These are phyloP conservation scores for Penicillium waksmanii DNA, from an alignment of 495 filamentous ascomycete species.

Conservation along the genomic window DNA sequence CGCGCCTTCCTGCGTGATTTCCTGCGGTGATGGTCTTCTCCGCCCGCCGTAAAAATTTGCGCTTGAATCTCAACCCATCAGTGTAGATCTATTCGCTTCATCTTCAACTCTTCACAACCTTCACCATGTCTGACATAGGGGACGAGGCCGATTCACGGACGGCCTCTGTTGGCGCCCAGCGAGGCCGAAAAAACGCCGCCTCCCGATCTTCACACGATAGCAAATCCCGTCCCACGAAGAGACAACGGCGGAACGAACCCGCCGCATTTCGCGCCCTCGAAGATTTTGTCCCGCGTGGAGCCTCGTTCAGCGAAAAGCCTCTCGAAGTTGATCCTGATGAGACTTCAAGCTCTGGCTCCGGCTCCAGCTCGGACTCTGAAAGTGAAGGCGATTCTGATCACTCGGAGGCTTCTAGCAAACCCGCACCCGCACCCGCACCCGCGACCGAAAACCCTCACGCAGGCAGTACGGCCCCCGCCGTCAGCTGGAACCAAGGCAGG, in stretches of 20 bases:
- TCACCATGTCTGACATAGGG: constrained; percentile 36
- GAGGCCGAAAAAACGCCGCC: constrained; percentile 26
- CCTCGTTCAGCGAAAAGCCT: constrained; percentile 36
- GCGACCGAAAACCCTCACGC: constrained; percentile 26
- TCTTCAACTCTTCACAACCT: constrained; percentile 1
- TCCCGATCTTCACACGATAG: constrained; percentile 29
- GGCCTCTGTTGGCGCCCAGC: constrained; percentile 40
- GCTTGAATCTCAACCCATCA: constrained; percentile 9
- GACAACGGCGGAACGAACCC: constrained; percentile 32
- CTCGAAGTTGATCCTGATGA: constrained; percentile 41
- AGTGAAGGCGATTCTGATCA: constrained; percentile 21
- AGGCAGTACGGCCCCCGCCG: constrained; percentile 34
- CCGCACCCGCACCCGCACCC: not conserved
- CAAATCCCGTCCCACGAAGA: constrained; percentile 35
- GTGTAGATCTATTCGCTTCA: not conserved
- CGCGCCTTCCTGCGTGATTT: not conserved
- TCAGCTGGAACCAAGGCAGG: constrained; percentile 48
- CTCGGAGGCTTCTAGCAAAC: constrained; percentile 13
- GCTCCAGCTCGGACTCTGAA: constrained; percentile 23
- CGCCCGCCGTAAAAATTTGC: constrained; percentile 34
- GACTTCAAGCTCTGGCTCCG: constrained; percentile 36
- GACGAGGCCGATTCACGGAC: constrained; percentile 51
- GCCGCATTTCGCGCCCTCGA: constrained; percentile 27
- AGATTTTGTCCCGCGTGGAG: constrained; percentile 48
- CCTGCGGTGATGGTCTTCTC: constrained; percentile 21